Conservation (phyloP, 768 basidiomycete genomes). For the Rhizopogon sp. region DNA sequence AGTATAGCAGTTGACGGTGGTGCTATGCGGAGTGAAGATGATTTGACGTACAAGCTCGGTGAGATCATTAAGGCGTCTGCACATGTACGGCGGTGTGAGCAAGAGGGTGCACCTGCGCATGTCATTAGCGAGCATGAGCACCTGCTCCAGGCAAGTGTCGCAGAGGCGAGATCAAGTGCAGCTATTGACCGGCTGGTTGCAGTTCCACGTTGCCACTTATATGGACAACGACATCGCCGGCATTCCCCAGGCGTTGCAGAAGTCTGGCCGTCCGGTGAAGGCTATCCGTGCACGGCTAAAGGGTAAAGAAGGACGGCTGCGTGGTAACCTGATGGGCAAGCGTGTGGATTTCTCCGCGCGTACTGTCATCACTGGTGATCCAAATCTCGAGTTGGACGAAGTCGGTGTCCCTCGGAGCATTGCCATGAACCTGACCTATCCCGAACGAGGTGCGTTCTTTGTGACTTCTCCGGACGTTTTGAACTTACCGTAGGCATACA, state of each 20-base stretch:
- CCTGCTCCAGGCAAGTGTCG: conserved; percentile 74
- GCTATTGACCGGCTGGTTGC: background rate
- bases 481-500: conserved; percentile 25
- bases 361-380: conserved; percentile 98
- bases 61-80: conserved; percentile 96
- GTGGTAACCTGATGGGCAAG: conserved; percentile 99
- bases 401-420: conserved; percentile 95
- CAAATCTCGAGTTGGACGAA: conserved; percentile 92
- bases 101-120: conserved; percentile 95
- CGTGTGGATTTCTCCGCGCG: conserved; percentile 99
- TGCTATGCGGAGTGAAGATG: conserved; percentile 95
- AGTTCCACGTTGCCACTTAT: conserved; percentile 99
- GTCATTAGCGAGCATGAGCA: conserved; percentile 96
- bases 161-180: background rate
- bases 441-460: conserved; percentile 74
- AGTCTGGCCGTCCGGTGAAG: conserved; percentile 96
- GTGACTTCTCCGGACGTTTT: background rate
- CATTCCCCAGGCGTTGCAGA: conserved; percentile 94
- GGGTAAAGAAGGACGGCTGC: conserved; percentile 96
- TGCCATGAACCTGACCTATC: conserved; percentile 97
- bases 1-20: conserved; percentile 98
- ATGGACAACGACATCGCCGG: conserved; percentile 99
- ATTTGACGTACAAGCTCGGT: conserved; percentile 95
- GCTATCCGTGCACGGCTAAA: conserved; percentile 97
- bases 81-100: conserved; percentile 87